Conservation (phyloP, 2,329 filamentous ascomycete species). For the Pseudovirgaria hyperparasitica region DNA sequence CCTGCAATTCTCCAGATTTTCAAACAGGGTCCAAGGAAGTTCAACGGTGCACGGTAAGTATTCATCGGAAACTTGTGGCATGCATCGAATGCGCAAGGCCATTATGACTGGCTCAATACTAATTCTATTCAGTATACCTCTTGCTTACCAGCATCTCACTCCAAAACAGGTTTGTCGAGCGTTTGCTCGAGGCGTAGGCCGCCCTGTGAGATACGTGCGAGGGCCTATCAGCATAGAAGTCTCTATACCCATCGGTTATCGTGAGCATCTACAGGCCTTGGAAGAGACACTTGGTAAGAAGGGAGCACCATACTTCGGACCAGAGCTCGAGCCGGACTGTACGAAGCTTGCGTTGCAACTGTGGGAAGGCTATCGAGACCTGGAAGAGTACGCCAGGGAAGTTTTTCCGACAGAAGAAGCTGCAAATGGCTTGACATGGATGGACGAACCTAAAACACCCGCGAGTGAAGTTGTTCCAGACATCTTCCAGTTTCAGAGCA, state of each 20-base stretch:
- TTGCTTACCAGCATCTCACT: conserved; percentile 82
- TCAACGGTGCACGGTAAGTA: conserved; percentile 58
- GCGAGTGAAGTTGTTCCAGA: conserved; percentile 19
- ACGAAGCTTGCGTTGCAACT: conserved; percentile 66
- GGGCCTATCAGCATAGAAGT: conserved; percentile 75
- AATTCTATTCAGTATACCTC: conserved; percentile 51
- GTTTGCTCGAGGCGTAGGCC: conserved; percentile 66
- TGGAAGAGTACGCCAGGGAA: conserved; percentile 90
- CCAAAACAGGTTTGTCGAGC: conserved; percentile 69
- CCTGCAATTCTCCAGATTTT: conserved; percentile 87
- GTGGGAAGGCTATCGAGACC: conserved; percentile 81
- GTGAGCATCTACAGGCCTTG: conserved; percentile 64
- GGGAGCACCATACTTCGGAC: conserved; percentile 50
- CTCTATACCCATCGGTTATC: conserved; percentile 75
- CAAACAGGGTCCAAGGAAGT: conserved; percentile 80
- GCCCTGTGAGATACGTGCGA: conserved; percentile 65
- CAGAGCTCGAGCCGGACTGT: conserved; percentile 46
- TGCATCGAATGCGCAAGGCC: too few species aligned
- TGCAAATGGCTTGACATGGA: conserved; percentile 89
- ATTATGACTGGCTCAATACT: background rate
- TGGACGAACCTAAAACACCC: conserved; percentile 44
- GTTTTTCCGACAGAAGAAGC: conserved; percentile 92
- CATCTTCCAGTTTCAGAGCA: conserved; percentile 20
- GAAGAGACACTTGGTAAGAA: conserved; percentile 46
- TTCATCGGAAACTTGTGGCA: background rate